Conservation (phyloP, 352 stramenopile species). For the Globisporangium iwayamae region DNA sequence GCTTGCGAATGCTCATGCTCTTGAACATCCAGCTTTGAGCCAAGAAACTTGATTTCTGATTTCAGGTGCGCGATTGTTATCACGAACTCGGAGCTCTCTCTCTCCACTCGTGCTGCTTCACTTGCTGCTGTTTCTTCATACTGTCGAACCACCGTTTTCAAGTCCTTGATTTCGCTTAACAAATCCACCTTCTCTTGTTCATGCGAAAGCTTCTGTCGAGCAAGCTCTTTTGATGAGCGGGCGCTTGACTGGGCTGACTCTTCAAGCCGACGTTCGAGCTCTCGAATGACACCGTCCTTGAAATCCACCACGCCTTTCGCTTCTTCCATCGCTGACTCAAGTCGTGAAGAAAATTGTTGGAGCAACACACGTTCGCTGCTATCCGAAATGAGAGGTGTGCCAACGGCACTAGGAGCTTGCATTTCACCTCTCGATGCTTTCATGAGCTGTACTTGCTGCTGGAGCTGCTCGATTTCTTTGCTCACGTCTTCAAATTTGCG, state of each 20-base stretch:
- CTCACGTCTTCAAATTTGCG: constrained; percentile 45
- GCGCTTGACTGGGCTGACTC: constrained; percentile 14
- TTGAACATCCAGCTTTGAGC: constrained; percentile 20
- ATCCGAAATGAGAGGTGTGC: neutral
- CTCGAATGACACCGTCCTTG: constrained; percentile 57
- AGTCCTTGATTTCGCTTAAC: neutral
- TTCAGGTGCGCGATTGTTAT: constrained; percentile 30
- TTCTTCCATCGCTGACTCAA: constrained; percentile 64
- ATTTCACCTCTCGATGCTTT: constrained; percentile 15
- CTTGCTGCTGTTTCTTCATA: constrained; percentile 27
- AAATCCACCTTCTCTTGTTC: neutral
- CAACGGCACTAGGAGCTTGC: neutral
- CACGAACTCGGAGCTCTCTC: constrained; percentile 19
- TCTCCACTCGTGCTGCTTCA: constrained; percentile 7
- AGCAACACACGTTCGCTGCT: constrained; percentile 37
- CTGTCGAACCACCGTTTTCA: constrained; percentile 14
- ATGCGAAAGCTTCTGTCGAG: neutral
- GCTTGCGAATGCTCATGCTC: constrained; percentile 14
- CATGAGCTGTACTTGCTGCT: constrained; percentile 40
- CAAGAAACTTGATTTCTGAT: constrained; percentile 27
- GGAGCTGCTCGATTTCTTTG: constrained; percentile 37
- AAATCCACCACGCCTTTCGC: constrained; percentile 66
- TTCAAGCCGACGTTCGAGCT: constrained; percentile 37
- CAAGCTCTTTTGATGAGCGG: constrained; percentile 1
- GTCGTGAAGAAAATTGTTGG: constrained; percentile 45